phyloP scores from a whole-genome alignment of 768 basidiomycete species.

The Tephrocybe rancida region DNA sequence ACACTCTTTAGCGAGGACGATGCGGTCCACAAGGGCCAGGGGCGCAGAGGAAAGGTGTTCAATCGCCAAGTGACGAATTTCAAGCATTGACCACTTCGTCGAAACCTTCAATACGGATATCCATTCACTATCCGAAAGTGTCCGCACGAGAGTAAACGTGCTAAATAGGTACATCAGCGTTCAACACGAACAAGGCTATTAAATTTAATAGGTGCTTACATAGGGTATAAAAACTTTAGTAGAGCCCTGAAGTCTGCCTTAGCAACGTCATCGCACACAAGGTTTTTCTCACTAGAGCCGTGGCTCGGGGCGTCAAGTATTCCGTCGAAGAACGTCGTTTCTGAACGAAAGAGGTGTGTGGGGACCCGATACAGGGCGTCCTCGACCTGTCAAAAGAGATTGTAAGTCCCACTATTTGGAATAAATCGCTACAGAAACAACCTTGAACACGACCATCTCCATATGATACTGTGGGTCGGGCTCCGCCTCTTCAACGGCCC shows the following conservation, averaged over 20 bases:
- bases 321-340: constrained; percentile 8
- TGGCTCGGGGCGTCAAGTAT: background rate
- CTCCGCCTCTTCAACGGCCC: no score
- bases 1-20: constrained; percentile 8
- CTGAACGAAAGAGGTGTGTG: constrained; percentile 5
- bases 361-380: constrained; percentile 10
- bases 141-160: constrained; percentile 2
- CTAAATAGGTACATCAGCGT: background rate
- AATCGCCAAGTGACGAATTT: constrained; percentile 14
- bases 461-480: constrained; percentile 11
- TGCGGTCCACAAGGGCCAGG: constrained; percentile 3
- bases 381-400: constrained; percentile 6
- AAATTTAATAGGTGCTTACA: background rate
- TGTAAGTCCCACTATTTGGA: background rate
- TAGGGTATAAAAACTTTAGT: constrained; percentile 15
- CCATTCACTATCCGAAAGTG: constrained; percentile 13
- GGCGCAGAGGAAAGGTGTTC: constrained; percentile 7
- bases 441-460: constrained; percentile 10
- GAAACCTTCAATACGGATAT: constrained; percentile 14
- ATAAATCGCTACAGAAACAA: background rate
- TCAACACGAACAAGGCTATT: background rate
- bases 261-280: constrained; percentile 6
- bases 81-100: constrained; percentile 15
- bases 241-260: constrained; percentile 13
- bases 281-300: background rate